Percentiles rank a stretch among this genome's conserved stretches.
phyloP scores from a whole-genome alignment of 108 stramenopile genomes.

The Discostella stelligeroides region DNA sequence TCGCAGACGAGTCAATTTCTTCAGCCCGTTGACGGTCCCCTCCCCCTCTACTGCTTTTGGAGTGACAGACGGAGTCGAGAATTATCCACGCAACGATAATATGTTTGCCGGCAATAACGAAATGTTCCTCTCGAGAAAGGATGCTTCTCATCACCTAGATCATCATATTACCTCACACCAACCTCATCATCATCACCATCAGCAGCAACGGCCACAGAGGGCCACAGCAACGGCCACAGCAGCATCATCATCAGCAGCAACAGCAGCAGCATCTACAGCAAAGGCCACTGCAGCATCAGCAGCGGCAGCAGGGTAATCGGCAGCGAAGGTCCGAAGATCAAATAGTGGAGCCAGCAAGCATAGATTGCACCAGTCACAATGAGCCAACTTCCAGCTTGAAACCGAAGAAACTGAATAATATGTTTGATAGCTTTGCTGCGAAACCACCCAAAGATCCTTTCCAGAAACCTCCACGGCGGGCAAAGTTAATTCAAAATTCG shows the following conservation, averaged over 20 bases:
- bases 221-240: not conserved
- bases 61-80: not conserved
- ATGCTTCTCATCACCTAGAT: not conserved
- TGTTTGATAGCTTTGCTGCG: conserved; percentile 6
- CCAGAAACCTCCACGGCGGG: conserved; percentile 2
- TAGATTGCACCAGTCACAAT: not conserved
- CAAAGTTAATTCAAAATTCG: conserved; percentile 12
- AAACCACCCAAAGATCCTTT: not conserved
- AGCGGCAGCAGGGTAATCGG: not conserved
- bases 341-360: not conserved
- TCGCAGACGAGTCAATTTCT: conserved; percentile 24
- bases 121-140: not conserved
- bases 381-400: conserved; percentile 8
- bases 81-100: no score
- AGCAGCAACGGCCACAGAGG: no score
- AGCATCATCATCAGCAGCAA: not conserved
- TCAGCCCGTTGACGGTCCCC: conserved; percentile 25
- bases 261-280: not conserved
- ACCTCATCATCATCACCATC: conserved; percentile 1
- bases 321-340: not conserved
- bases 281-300: not conserved
- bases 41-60: no score
- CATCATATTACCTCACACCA: not conserved
- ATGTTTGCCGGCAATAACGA: not conserved
- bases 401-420: not conserved